Evolutionary conservation across 2,329 filamentous ascomycete species (phyloP), one percentile per base, ranked within the genome.

Genomic region (Phialophora verrucosa): DNA sequence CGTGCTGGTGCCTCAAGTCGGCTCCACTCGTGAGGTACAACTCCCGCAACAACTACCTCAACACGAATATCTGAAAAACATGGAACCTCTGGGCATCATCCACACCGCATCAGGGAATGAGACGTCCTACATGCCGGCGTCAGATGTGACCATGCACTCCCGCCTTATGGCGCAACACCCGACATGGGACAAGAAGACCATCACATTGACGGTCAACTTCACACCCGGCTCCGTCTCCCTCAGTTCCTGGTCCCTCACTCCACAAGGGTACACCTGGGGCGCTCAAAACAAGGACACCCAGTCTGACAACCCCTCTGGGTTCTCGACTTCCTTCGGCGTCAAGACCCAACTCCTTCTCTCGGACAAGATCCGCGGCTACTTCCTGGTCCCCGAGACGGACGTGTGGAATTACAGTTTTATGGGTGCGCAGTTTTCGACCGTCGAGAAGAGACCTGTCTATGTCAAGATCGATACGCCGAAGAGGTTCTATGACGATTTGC

Each of bases 321-420:
- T 99, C 83, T 90, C 89, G 65, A 96, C 92, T 29, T 88, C 83
- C 65, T 96, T 98, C 87, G 95, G 95, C 60, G 91, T 96, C 79
- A 98, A 98, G 83, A 93, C 92, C 73, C 96, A 99, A 82, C 83
- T 99, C 63, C 82, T 99, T 31, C 86, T 99, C 61, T 96, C 91
- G 71, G 94, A 97, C 74, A 91, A 93, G 78, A 97, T 97, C 77
- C 88, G 91, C 73, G 96, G 95, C 31, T 98, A 93, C 83, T 99
- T 99, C 87, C 82, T 99, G 63, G 93, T 98, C 25, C 95, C 95
- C 0, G 93, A 97, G 75, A 90, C 90, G 62, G 89, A 89, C 69
- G 85, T 90, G 68, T 99, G 95, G 95, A 99, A 99, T 80, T 99
- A 97, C 83, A 95, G 91, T 78, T 99, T 99, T 84, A 92, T 98